Evolutionary conservation across 2,329 filamentous ascomycete genomes (phyloP).

Genomic region (Myriosclerotinia scirpicola): DNA sequence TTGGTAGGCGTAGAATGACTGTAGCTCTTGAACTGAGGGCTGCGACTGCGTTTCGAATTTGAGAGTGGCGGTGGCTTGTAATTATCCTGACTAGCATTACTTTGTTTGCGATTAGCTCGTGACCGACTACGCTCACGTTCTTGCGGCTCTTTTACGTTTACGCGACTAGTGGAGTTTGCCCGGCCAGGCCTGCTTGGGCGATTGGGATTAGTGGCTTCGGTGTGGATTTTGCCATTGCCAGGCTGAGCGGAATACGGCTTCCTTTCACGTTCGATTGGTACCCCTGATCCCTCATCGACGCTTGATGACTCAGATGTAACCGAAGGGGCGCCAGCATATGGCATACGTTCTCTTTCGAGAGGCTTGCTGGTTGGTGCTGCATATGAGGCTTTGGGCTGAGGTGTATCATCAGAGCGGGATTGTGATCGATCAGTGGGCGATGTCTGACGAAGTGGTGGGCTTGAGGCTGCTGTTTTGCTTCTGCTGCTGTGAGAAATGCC

Average conservation of each 20-base stretch:
- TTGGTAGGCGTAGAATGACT: slow-evolving; percentile 36
- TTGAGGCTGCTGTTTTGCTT: slow-evolving; percentile 38
- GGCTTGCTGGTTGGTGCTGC: slow-evolving; percentile 34
- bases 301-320: slow-evolving; percentile 42
- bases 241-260: slow-evolving; percentile 63
- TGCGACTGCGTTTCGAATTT: slow-evolving; percentile 26
- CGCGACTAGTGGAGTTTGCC: slow-evolving; percentile 35
- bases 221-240: slow-evolving; percentile 58
- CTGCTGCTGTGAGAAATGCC: slow-evolving; percentile 45
- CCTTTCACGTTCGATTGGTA: slow-evolving; percentile 62
- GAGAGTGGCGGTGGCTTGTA: slow-evolving; percentile 28
- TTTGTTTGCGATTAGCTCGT: slow-evolving; percentile 30
- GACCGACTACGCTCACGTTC: slow-evolving; percentile 19
- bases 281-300: slow-evolving; percentile 42
- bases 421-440: slow-evolving; percentile 32
- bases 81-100: slow-evolving; percentile 29
- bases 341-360: slow-evolving; percentile 42
- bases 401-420: slow-evolving; percentile 33
- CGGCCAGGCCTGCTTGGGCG: slow-evolving; percentile 26
- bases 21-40: slow-evolving; percentile 35
- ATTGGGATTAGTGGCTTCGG: slow-evolving; percentile 40
- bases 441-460: slow-evolving; percentile 32
- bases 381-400: slow-evolving; percentile 30
- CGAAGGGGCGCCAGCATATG: slow-evolving; percentile 42
- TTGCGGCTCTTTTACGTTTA: slow-evolving; percentile 22